These are phyloP conservation scores for Mollisia scopiformis DNA, from an alignment of 2,329 filamentous ascomycete species.

Conservation along the genomic window DNA sequence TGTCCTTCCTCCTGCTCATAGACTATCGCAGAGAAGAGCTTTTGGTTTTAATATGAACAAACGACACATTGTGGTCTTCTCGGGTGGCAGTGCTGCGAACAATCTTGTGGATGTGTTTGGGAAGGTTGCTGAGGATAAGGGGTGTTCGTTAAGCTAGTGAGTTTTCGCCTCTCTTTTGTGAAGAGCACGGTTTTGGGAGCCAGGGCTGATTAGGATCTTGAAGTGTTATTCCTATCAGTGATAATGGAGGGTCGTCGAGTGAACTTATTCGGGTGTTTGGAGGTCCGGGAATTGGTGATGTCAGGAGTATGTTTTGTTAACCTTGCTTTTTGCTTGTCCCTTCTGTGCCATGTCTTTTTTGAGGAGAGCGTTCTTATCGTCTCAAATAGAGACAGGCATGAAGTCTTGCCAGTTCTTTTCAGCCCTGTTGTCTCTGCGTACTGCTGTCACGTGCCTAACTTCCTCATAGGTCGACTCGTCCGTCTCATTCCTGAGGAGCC, in stretches of 20 bases:
- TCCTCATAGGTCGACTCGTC: conserved; percentile 74
- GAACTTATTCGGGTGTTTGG: conserved; percentile 95
- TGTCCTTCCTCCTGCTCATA: not conserved
- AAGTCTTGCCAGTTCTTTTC: not conserved
- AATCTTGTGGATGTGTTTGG: conserved; percentile 90
- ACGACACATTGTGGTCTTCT: conserved; percentile 73
- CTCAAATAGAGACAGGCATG: too few relatives aligned
- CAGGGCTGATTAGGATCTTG: conserved; percentile 57
- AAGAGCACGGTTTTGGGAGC: not conserved
- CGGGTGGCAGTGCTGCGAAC: conserved; percentile 92
- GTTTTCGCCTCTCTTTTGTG: conserved; percentile 1
- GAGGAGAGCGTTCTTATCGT: too few relatives aligned
- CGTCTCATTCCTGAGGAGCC: conserved; percentile 78
- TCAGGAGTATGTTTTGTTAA: conserved; percentile 61
- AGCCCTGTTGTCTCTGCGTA: not conserved
- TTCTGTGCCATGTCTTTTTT: too few relatives aligned
- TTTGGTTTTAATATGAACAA: conserved; percentile 10
- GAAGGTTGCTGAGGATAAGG: conserved; percentile 44
- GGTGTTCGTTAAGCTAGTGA: conserved; percentile 38
- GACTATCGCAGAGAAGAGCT: not conserved
- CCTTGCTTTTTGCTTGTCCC: not conserved
- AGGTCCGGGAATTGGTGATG: conserved; percentile 82
- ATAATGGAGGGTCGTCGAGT: conserved; percentile 93
- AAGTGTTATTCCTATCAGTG: conserved; percentile 85
- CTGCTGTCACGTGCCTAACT: conserved; percentile 6